Evolutionary conservation across 441 rosid species (phyloP), one percentile per base, ranked within the genome.

Genomic region (Euphorbia celastroides): DNA sequence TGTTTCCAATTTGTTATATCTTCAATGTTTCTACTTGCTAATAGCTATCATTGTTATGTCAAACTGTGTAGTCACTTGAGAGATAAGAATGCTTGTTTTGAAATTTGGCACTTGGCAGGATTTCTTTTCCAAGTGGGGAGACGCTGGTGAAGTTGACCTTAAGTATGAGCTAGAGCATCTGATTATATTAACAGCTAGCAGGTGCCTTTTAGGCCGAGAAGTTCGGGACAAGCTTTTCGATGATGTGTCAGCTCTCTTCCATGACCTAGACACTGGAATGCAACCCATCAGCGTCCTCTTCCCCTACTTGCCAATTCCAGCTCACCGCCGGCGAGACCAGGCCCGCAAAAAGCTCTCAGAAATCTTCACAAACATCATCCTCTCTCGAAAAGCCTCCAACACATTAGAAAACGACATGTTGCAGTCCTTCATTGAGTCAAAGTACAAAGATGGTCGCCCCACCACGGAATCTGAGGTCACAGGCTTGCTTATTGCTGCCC

Each of bases 201-300:
- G 99, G 83, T 96, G 99, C 77, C 83, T 96, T 31, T 79, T 96
- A 42, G 99, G 99, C 56, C 76, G 80, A 52, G 99, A 96, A 82
- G 97, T 93, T 41, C 96, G 99, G 60, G 96, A 93, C 75, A 86
- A 89, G 84, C 97, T 96, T 73, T 93, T 96, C 20, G 98, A 81
- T 52, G 98, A 96, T 44, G 99, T 96, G 20, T 90, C 97, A 68
- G 87, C 90, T 70, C 77, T 96, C 55, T 96, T 96, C 81, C 98
- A 96, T 67, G 98, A 96, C 72, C 91, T 96, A 34, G 99, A 96
- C 78, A 90, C 84, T 68, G 99, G 99, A 66, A 95, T 95, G 99
- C 96, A 84, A 67, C 97, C 99, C 0, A 84, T 93, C 69, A 96
- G 98, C 75, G 97, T 96, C 74, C 75, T 96, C 72, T 96, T 85